Percentiles rank a stretch among this genome's conserved stretches.
These are phyloP conservation scores for Podaxis sp. DNA, from an alignment of 768 basidiomycete species.

Conservation along the genomic window DNA sequence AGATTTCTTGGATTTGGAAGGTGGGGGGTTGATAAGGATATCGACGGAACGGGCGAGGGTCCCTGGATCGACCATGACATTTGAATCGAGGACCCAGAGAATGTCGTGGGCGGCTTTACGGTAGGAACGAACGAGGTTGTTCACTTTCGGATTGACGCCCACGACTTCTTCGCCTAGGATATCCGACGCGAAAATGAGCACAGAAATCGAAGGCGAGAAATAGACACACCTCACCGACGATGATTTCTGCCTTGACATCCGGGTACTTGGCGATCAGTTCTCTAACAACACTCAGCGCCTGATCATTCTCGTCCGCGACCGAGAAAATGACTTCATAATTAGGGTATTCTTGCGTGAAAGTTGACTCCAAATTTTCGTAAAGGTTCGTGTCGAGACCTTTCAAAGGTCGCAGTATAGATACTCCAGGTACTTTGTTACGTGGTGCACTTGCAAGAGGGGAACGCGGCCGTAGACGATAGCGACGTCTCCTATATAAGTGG, in stretches of 20 bases:
- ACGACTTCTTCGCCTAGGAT: constrained; percentile 71
- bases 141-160: constrained; percentile 96
- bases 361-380: constrained; percentile 93
- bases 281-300: constrained; percentile 78
- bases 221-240: constrained; percentile 57
- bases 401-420: constrained; percentile 90
- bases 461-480: constrained; percentile 66
- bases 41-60: constrained; percentile 85
- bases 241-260: constrained; percentile 60
- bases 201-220: not conserved
- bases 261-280: constrained; percentile 80
- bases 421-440: constrained; percentile 62
- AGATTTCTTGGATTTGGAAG: constrained; percentile 26
- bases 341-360: constrained; percentile 87
- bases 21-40: constrained; percentile 46
- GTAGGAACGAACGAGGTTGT: constrained; percentile 89
- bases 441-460: constrained; percentile 54
- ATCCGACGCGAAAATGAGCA: constrained; percentile 5
- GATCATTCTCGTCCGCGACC: constrained; percentile 84
- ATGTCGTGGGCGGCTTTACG: constrained; percentile 80
- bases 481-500: constrained; percentile 50
- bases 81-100: constrained; percentile 97
- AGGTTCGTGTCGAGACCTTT: constrained; percentile 95
- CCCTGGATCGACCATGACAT: constrained; percentile 71
- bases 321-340: constrained; percentile 90